Percentiles rank a stretch among this genome's conserved stretches.
phyloP scores from a whole-genome alignment of 2,329 filamentous ascomycete genomes.

The Parafenestella ontariensis region DNA sequence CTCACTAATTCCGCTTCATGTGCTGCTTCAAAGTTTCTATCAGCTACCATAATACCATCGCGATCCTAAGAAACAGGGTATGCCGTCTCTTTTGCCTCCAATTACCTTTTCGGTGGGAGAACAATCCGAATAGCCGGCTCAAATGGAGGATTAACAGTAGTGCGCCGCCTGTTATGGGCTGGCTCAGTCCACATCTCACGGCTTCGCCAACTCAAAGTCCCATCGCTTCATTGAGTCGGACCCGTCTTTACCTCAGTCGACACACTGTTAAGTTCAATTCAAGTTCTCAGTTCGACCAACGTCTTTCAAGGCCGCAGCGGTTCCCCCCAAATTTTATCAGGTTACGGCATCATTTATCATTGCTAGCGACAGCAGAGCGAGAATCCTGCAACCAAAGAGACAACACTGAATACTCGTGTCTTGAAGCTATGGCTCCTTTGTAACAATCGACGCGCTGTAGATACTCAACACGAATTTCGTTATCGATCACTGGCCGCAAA shows the following conservation, averaged over 20 bases:
- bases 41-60: neutral
- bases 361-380: neutral
- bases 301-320: too few relatives aligned
- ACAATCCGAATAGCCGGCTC: neutral
- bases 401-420: neutral
- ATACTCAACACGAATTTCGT: too few relatives aligned
- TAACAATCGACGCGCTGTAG: neutral
- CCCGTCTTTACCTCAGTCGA: neutral
- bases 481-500: too few relatives aligned
- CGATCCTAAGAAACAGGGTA: too few relatives aligned
- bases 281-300: neutral
- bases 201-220: too few relatives aligned
- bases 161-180: neutral
- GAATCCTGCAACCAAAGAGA: neutral
- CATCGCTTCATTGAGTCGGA: neutral
- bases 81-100: neutral
- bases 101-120: neutral
- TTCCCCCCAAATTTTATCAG: too few relatives aligned
- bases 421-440: neutral
- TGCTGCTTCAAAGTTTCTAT: neutral
- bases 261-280: neutral
- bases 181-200: neutral
- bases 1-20: neutral
- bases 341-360: neutral
- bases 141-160: neutral